These are phyloP conservation scores for Eruca vesicaria DNA, from an alignment of 441 rosid species.

Conservation along the genomic window DNA sequence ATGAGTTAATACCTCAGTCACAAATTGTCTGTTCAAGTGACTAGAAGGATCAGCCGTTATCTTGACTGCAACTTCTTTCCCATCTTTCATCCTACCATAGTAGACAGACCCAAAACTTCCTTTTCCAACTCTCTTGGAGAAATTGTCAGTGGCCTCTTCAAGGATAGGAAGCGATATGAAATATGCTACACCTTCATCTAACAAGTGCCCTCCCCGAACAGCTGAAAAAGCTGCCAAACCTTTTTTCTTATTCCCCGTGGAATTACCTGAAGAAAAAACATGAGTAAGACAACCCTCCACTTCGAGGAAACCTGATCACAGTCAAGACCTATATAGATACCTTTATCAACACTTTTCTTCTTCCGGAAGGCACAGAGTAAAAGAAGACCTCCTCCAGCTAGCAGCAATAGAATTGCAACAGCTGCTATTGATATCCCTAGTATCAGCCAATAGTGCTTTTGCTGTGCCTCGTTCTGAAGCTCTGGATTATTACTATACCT, in stretches of 20 bases:
- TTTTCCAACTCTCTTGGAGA: conserved; percentile 76
- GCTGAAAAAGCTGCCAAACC: conserved; percentile 53
- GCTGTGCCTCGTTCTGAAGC: conserved; percentile 48
- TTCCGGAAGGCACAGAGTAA: conserved; percentile 41
- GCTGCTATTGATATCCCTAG: conserved; percentile 59
- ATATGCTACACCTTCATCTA: conserved; percentile 77
- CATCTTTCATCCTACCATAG: conserved; percentile 93
- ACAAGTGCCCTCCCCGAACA: conserved; percentile 60
- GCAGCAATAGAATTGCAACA: conserved; percentile 47
- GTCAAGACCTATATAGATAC: conserved; percentile 28
- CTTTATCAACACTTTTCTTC: conserved; percentile 49
- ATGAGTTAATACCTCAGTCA: conserved; percentile 61
- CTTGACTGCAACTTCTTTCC: conserved; percentile 93
- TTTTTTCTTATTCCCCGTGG: conserved; percentile 45
- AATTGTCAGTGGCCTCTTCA: conserved; percentile 74
- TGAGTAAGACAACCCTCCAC: neutral
- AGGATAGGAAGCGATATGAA: conserved; percentile 66
- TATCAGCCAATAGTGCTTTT: conserved; percentile 50
- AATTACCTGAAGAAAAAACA: conserved; percentile 44
- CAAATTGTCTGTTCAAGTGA: conserved; percentile 74
- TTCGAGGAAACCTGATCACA: neutral
- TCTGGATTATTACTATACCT: conserved; percentile 66
- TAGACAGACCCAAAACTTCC: conserved; percentile 93
- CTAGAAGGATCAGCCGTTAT: conserved; percentile 70
- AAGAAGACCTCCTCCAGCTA: conserved; percentile 54